Conservation (phyloP, 345 rosid species). For the Salix suchowensis region DNA sequence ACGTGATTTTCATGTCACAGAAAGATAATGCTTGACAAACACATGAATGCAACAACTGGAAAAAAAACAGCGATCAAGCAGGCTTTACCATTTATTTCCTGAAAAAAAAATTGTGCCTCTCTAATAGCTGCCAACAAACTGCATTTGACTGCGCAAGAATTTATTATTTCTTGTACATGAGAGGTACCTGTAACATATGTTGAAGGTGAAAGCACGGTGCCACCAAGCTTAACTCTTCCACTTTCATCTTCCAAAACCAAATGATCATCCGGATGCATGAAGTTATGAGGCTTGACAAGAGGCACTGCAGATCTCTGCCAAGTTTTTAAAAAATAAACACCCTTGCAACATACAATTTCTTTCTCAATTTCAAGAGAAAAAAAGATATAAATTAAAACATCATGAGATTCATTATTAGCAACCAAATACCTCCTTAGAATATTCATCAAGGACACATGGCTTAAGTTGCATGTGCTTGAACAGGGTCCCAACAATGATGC, state of each 20-base stretch:
- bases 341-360: not conserved
- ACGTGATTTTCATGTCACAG: not conserved
- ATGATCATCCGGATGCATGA: slow-evolving; percentile 74
- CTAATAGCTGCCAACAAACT: not conserved
- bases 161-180: not conserved
- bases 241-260: slow-evolving; percentile 90
- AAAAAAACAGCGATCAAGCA: not conserved
- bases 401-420: slow-evolving; percentile 1
- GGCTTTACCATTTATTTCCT: not conserved
- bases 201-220: slow-evolving; percentile 54
- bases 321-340: slow-evolving; percentile 1
- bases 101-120: not conserved
- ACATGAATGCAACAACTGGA: not conserved
- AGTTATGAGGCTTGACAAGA: slow-evolving; percentile 76
- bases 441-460: slow-evolving; percentile 90
- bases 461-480: slow-evolving; percentile 97
- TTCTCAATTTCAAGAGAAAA: slow-evolving; percentile 11
- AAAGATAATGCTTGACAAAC: not conserved
- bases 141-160: not conserved
- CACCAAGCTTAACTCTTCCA: slow-evolving; percentile 83
- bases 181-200: slow-evolving; percentile 70
- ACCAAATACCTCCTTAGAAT: slow-evolving; percentile 65
- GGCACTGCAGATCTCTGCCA: slow-evolving; percentile 73
- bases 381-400: not conserved
- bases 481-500: slow-evolving; percentile 82